Evolutionary conservation across 148 eudicot genomes (phyloP), one percentile per base, ranked within the genome.

Genomic region (Euryodendron excelsum): DNA sequence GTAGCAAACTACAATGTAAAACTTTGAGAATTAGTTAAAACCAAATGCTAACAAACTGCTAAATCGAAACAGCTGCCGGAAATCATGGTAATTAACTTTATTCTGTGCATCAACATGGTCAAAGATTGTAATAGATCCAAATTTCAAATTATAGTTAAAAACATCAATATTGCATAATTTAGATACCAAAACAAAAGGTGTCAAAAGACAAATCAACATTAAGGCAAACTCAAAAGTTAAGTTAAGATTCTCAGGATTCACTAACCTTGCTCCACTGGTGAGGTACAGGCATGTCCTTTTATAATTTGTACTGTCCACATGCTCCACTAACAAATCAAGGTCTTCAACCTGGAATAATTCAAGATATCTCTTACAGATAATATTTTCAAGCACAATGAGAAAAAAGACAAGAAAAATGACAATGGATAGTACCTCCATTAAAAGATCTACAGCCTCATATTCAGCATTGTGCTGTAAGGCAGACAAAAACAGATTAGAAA

Each of bases 381-480:
- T 20, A 52, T 18, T 17, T 36, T 28, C n/a, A 31, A 48, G 72
- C 21, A 11, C 66, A 21, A 36, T 60, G 55, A 63, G 50, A n/a
- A 20, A 13, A 23, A 28, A 69, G 17, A 63, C 20, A n/a, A 33
- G 63, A 25, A 77, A 9, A 44, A 56, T 34, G 7, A 79, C 2
- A 21, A 65, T 41, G 5, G 31, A 53, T 55, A 55, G 33, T 93
- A 95, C 99, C 98, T 96, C 97, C 97, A 93, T 96, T 20, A 96
- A 79, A 85, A 96, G 91, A 93, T 96, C 98, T 23, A 91, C 97
- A 53, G 99, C 99, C 86, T 96, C 99, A 59, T 90, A 94, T 83
- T 96, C 99, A 23, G 97, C 98, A 86, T 96, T 96, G 83, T 96
- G 99, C 99, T 96, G 91, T 83, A 89, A 77, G n/a, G 13, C 48